phyloP scores from a whole-genome alignment of 192 early-diverging fungal genomes.

The Coemansia aciculifera region DNA sequence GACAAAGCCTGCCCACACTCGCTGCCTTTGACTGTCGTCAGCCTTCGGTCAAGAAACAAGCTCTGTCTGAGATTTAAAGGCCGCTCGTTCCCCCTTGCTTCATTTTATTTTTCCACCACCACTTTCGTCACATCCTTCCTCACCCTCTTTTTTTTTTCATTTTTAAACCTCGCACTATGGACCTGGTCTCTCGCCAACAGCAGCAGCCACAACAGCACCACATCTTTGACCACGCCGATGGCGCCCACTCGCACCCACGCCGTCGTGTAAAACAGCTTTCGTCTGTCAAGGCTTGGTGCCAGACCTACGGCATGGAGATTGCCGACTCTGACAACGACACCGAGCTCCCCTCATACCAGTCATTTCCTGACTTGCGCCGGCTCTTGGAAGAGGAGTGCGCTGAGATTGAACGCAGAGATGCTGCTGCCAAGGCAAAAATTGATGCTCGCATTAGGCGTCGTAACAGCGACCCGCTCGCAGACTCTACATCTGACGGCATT shows the following conservation, averaged over 20 bases:
- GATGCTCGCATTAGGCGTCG: constrained; percentile 41
- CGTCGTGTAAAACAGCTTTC: constrained; percentile 49
- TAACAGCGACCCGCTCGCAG: constrained; percentile 46
- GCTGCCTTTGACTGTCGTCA: neutral
- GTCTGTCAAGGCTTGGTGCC: constrained; percentile 48
- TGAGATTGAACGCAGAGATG: constrained; percentile 51
- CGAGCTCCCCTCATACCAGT: constrained; percentile 43
- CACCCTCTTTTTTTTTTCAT: neutral
- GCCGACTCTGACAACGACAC: constrained; percentile 26
- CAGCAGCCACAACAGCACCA: constrained; percentile 10
- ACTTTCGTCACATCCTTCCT: neutral
- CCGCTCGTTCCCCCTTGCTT: neutral
- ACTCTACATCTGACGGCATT: constrained; percentile 16
- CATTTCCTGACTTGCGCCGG: constrained; percentile 49
- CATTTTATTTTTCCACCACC: neutral
- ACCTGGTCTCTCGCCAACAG: neutral
- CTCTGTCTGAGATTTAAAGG: neutral
- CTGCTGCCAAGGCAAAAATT: constrained; percentile 30
- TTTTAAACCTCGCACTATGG: neutral
- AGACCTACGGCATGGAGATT: constrained; percentile 38
- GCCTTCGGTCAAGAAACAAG: neutral
- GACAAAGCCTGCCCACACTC: constrained; percentile 1
- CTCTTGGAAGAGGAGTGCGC: constrained; percentile 51
- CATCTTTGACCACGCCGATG: neutral
- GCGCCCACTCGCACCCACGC: constrained; percentile 18